Percentiles rank a stretch among this genome's conserved stretches.
Conservation (phyloP, 1,284 basidiomycete genomes). For the Schizophyllum commune region DNA sequence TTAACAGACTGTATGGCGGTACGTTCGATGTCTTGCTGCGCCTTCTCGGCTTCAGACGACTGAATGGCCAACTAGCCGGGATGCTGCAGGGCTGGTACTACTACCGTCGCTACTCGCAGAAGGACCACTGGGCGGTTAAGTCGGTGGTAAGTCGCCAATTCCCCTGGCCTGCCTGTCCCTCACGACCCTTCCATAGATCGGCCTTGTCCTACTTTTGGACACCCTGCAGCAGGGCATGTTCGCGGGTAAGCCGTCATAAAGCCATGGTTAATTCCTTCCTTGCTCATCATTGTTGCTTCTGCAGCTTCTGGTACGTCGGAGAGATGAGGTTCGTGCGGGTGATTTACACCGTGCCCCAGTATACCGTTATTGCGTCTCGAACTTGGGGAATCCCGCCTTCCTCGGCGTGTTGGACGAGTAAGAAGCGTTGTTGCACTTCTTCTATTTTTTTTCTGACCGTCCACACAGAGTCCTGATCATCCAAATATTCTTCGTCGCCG, state of each 20-base stretch:
- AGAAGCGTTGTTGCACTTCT: background rate
- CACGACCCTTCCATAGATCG: background rate
- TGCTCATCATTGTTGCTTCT: background rate
- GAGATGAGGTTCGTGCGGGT: too few species aligned
- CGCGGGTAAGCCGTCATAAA: background rate
- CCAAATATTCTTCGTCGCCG: background rate
- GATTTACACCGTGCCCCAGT: background rate
- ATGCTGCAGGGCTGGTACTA: background rate
- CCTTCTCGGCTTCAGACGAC: background rate
- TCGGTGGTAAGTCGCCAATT: background rate
- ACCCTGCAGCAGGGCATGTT: background rate
- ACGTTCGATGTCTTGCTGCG: background rate
- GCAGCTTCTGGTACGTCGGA: background rate
- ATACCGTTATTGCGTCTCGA: background rate
- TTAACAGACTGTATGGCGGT: background rate
- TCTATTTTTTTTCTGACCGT: background rate
- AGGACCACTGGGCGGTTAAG: background rate
- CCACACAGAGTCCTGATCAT: background rate
- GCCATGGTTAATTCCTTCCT: background rate
- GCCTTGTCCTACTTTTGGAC: background rate
- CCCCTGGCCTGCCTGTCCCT: background rate
- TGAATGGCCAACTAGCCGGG: background rate
- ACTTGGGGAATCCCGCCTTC: background rate
- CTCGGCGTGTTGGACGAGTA: background rate
- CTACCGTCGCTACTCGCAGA: background rate